A percentile compares a stretch with the other conserved stretches of the same genome.
These are phyloP conservation scores for Pichiaceae sp. DNA, from an alignment of 1,139 yeast genomes.

Conservation along the genomic window DNA sequence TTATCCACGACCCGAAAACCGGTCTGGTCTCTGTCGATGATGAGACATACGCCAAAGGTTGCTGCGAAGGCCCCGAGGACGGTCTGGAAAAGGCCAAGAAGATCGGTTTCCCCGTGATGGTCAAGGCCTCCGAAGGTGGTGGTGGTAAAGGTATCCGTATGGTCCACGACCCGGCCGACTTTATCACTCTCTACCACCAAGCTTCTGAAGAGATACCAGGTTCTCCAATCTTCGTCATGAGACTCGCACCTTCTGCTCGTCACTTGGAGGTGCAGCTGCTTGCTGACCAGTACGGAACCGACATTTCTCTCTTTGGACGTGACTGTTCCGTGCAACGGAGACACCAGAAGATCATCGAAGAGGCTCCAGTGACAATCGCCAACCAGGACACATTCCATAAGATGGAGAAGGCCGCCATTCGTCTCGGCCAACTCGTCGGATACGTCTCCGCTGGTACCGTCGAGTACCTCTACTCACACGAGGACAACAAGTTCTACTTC, in stretches of 20 bases:
- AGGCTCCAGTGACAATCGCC: constrained; percentile 94
- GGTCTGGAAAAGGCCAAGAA: constrained; percentile 75
- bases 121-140: constrained; percentile 97
- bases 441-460: constrained; percentile 99
- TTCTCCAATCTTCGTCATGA: constrained; percentile 91
- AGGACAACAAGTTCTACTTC: constrained; percentile 91
- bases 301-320: constrained; percentile 88
- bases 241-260: constrained; percentile 90
- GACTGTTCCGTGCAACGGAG: constrained; percentile 98
- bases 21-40: constrained; percentile 86
- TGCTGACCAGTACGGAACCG: constrained; percentile 94
- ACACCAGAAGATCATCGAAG: constrained; percentile 94
- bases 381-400: constrained; percentile 72
- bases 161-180: constrained; percentile 72
- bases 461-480: constrained; percentile 88
- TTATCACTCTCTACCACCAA: constrained; percentile 64
- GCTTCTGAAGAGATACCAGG: constrained; percentile 95
- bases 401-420: constrained; percentile 96
- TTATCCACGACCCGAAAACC: constrained; percentile 53
- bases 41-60: constrained; percentile 75
- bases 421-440: constrained; percentile 93
- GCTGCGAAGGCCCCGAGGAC: constrained; percentile 79
- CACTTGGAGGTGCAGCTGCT: constrained; percentile 91
- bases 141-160: constrained; percentile 98
- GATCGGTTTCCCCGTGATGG: constrained; percentile 95